phyloP scores from a whole-genome alignment of 306 rosid genomes.

The Vigna angularis region DNA sequence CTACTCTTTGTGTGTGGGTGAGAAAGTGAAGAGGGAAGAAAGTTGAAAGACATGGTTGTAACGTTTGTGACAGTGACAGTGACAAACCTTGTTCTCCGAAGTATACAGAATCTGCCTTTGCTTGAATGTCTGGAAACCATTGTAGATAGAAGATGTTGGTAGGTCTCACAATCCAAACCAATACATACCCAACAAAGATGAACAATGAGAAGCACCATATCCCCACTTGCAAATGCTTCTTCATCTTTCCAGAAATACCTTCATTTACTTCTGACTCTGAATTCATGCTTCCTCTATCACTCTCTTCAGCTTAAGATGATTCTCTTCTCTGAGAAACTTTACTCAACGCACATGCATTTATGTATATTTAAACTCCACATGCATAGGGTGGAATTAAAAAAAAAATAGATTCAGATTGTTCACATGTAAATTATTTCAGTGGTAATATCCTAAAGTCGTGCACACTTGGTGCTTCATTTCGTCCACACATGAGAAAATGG shows the following conservation, averaged over 20 bases:
- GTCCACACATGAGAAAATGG: neutral
- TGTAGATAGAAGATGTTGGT: constrained; percentile 51
- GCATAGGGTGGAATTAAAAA: neutral
- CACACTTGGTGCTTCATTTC: neutral
- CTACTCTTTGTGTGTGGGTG: neutral
- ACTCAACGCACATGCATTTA: constrained; percentile 13
- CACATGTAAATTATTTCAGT: neutral
- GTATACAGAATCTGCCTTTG: constrained; percentile 56
- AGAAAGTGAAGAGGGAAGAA: neutral
- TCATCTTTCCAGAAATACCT: constrained; percentile 34
- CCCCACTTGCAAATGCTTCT: constrained; percentile 42
- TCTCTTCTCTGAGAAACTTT: neutral
- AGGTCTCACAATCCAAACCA: constrained; percentile 64
- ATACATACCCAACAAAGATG: constrained; percentile 51
- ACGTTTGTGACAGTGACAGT: neutral
- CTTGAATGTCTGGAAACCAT: constrained; percentile 53
- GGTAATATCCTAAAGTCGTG: neutral
- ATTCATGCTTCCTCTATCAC: constrained; percentile 16
- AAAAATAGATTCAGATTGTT: neutral
- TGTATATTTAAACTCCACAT: neutral
- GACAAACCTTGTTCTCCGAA: constrained; percentile 57
- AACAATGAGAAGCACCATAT: constrained; percentile 48
- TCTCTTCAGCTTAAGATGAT: neutral
- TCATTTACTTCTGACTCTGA: constrained; percentile 44
- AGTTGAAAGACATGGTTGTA: neutral